Conservation (phyloP, 176 grass and related monocot genomes). For the Sorghum bicolor region DNA sequence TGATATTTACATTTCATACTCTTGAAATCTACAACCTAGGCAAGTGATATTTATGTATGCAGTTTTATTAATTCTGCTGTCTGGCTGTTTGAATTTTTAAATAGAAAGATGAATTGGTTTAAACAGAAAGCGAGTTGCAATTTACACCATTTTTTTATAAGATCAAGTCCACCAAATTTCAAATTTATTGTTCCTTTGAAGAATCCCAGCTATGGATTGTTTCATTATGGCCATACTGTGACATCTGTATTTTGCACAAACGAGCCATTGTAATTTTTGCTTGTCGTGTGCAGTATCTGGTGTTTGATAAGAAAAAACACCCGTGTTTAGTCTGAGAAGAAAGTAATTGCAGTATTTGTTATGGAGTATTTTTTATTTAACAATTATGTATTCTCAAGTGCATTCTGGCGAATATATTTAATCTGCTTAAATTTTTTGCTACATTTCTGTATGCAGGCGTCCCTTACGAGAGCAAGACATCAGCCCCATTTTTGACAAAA, state of each 20-base stretch:
- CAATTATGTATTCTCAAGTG: not conserved
- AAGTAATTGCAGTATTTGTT: not conserved
- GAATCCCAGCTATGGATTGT: not conserved
- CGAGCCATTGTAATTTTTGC: not conserved
- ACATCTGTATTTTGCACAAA: not conserved
- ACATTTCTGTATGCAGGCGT: not conserved
- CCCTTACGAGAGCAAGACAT: not conserved
- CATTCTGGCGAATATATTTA: not conserved
- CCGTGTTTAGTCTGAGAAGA: not conserved
- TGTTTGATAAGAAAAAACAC: not conserved
- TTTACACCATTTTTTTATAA: not conserved
- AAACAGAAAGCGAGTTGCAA: not conserved
- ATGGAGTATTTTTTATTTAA: not conserved
- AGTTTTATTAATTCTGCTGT: not conserved
- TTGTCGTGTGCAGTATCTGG: not conserved
- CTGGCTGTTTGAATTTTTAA: not conserved
- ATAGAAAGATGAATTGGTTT: not conserved
- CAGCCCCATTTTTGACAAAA: not conserved
- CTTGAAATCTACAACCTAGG: conserved; percentile 6
- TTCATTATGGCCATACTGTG: not conserved
- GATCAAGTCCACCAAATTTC: not conserved
- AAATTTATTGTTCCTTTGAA: not conserved
- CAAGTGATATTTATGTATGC: not conserved
- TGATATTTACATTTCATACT: not conserved
- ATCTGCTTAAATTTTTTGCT: not conserved